phyloP scores from a whole-genome alignment of 371 early-diverging fungal genomes.

The Syncephalis plumigaleata region DNA sequence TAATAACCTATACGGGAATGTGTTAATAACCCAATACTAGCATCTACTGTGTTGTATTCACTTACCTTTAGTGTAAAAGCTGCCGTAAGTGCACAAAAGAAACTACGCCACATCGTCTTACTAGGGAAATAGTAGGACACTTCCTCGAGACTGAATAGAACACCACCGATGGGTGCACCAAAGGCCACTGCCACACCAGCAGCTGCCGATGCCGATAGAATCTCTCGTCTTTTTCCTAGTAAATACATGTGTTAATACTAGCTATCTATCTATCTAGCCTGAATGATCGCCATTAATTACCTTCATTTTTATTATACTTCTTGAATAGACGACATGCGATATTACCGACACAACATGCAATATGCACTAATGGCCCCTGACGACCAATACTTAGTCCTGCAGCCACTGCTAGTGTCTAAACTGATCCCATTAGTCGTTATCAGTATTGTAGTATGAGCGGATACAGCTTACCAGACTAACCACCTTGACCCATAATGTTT shows the following conservation, averaged over 20 bases:
- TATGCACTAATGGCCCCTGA: conserved; percentile 92
- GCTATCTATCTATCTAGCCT: too few species aligned
- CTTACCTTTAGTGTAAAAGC: conserved; percentile 59
- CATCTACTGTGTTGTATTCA: too few species aligned
- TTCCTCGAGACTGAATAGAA: conserved; percentile 79
- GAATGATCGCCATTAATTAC: conserved; percentile 12
- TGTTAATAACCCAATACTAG: too few species aligned
- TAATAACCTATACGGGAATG: too few species aligned
- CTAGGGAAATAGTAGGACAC: conserved; percentile 81
- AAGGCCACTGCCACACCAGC: conserved; percentile 89
- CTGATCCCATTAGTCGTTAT: background rate
- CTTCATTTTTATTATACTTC: conserved; percentile 72
- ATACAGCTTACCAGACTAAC: conserved; percentile 38
- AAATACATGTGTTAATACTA: background rate
- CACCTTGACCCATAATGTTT: conserved; percentile 73
- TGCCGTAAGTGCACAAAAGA: conserved; percentile 79
- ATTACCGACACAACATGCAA: conserved; percentile 82
- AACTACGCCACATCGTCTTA: conserved; percentile 79
- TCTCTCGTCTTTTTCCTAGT: conserved; percentile 50
- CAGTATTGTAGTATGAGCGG: background rate
- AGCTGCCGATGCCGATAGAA: conserved; percentile 71
- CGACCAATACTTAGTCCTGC: conserved; percentile 78
- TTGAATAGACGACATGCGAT: conserved; percentile 56
- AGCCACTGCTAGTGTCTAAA: conserved; percentile 50
- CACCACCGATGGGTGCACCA: conserved; percentile 89